These are phyloP conservation scores for Bretziella fagacearum DNA, from an alignment of 2,329 filamentous ascomycete genomes.

Conservation along the genomic window DNA sequence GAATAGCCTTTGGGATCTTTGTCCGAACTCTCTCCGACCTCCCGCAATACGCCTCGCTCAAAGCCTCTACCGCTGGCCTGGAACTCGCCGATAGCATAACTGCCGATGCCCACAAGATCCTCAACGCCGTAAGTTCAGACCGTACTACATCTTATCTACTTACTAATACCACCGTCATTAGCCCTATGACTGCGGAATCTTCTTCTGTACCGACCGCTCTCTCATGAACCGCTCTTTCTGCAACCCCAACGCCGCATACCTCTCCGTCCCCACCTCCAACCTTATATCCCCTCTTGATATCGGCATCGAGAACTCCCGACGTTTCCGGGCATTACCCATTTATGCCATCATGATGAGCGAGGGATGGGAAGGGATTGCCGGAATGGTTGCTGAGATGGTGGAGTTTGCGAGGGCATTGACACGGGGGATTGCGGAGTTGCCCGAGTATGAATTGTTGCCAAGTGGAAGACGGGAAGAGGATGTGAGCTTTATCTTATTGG, in stretches of 20 bases:
- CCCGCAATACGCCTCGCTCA: slow-evolving; percentile 38
- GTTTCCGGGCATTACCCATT: slow-evolving; percentile 78
- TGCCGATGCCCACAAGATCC: slow-evolving; percentile 75
- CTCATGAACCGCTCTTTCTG: slow-evolving; percentile 48
- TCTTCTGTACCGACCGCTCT: slow-evolving; percentile 51
- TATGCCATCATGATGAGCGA: slow-evolving; percentile 66
- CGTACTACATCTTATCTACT: neutral
- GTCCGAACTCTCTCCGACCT: slow-evolving; percentile 44
- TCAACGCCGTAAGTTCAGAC: slow-evolving; percentile 53
- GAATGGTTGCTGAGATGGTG: slow-evolving; percentile 58
- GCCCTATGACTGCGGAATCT: slow-evolving; percentile 86
- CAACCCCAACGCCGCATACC: slow-evolving; percentile 76
- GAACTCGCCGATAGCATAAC: slow-evolving; percentile 78
- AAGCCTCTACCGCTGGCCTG: slow-evolving; percentile 40
- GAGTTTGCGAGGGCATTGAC: slow-evolving; percentile 52
- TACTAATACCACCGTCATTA: slow-evolving; percentile 18
- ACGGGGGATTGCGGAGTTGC: slow-evolving; percentile 38
- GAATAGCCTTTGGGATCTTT: slow-evolving; percentile 76
- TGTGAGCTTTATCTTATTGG: slow-evolving; percentile 53
- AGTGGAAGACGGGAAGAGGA: slow-evolving; percentile 35
- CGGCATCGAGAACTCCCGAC: slow-evolving; percentile 77
- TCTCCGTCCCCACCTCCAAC: slow-evolving; percentile 28
- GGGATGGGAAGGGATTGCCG: slow-evolving; percentile 49
- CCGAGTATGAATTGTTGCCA: slow-evolving; percentile 51
- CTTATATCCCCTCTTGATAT: slow-evolving; percentile 76